Percentiles rank a stretch among this genome's conserved stretches.
Conservation (phyloP, 495 filamentous ascomycete genomes). For the Aspergillus panamensis region DNA sequence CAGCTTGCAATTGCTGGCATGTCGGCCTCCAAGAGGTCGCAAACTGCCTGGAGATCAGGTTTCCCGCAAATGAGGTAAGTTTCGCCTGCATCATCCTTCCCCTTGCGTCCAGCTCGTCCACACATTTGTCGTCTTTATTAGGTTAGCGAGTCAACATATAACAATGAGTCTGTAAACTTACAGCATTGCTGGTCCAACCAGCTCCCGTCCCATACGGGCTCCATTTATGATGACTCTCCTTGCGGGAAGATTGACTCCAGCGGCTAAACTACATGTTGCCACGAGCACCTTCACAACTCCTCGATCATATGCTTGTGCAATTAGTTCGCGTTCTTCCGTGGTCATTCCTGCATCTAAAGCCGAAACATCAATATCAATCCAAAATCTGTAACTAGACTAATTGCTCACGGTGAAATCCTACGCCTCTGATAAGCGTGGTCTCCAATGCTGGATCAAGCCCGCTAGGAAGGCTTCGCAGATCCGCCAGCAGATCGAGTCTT, state of each 20-base stretch:
- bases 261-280: slow-evolving; percentile 81
- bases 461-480: slow-evolving; percentile 62
- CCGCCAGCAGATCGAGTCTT: slow-evolving; percentile 63
- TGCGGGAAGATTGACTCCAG: slow-evolving; percentile 75
- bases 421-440: slow-evolving; percentile 60
- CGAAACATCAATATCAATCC: slow-evolving; percentile 3
- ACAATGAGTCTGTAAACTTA: slow-evolving; percentile 23
- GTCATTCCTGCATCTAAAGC: slow-evolving; percentile 67
- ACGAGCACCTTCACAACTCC: slow-evolving; percentile 70
- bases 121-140: slow-evolving; percentile 70
- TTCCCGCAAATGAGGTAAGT: slow-evolving; percentile 74
- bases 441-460: slow-evolving; percentile 67
- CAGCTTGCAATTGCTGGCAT: slow-evolving; percentile 69
- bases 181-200: slow-evolving; percentile 75
- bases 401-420: slow-evolving; percentile 70
- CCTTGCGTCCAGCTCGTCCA: slow-evolving; percentile 77
- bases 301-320: slow-evolving; percentile 68
- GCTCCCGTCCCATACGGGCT: slow-evolving; percentile 72
- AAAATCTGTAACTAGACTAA: background rate
- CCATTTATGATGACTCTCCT: slow-evolving; percentile 76
- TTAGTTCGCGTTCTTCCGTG: slow-evolving; percentile 72
- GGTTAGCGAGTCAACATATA: slow-evolving; percentile 2
- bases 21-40: slow-evolving; percentile 68
- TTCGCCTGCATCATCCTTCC: slow-evolving; percentile 77
- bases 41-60: slow-evolving; percentile 65